Base-by-base conservation (phyloP, 495 filamentous ascomycete species). In the Daldinia grandis region DNA sequence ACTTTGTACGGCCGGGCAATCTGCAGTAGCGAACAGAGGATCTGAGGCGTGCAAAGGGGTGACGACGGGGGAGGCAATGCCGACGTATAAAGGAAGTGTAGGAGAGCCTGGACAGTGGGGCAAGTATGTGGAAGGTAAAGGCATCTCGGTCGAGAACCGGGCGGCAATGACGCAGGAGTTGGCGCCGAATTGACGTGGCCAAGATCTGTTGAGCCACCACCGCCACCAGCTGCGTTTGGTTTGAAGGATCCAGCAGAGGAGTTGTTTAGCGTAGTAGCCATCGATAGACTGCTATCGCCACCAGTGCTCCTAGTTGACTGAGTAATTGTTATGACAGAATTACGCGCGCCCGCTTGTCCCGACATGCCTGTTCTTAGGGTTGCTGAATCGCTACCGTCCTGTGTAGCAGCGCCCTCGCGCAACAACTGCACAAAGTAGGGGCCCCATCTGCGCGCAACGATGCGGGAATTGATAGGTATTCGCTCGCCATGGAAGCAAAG, bases 71-170 rank as follows among this genome's bases (percentile, higher is more conserved):
- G 83, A 0, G 95, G 95, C 4, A 98, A 87, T 15, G 91, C 88
- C 12, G 93, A 95, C 1, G 95, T 97, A 79, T 98, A 99, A 37
- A 99, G 86, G 76, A 91, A 99, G 77, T 97, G 90, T 12, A 97
- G 87, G 8, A 99, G 86, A 4, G 95, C 89, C 72, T 94, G 90
- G 10, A 98, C 78, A 25, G 95, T 98, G 35, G 93, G 89, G 69
- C 89, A 88, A 1, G 94, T 97, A 76, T 99, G 95, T 2, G 96
- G 95, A 8, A 99, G 89, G 73, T 95, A 99, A 17, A 99, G 85
- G 38, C 94, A 91, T 51, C 95, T 86, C 4, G 94, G 94, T 14
- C 95, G 87, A 55, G 87, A 88, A 25, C 85, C 88, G 0, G 94
- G 93, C 7, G 89, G 85, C 27, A 90, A 82, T 49, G 82, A 86